Evolutionary conservation across 768 basidiomycete genomes (phyloP), one percentile per base, ranked within the genome.

Genomic region (Psilocybe sp.): DNA sequence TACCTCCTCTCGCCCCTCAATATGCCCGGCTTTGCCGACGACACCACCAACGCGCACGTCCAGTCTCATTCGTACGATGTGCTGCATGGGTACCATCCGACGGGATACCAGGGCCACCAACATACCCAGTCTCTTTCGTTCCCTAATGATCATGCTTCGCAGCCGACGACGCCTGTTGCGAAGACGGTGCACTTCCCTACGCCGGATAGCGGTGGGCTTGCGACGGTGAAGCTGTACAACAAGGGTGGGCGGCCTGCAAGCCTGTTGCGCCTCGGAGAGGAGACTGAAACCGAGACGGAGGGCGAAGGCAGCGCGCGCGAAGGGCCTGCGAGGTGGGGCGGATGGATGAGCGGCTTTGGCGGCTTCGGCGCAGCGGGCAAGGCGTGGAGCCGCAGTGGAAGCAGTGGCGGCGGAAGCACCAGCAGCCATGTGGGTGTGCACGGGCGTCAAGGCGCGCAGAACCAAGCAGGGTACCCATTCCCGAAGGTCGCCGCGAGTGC

Each of bases 141-240:
- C 23, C 23, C 23, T 3, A 7, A 28, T 7, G 23, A 3, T 3
- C 23, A 28, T 7, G 23, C 23, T 7, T 28, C 23, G 23, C 23
- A 28, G 23, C 23, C 23, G 7, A 28, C 23, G 48, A 57, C 38
- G 37, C 40, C 50, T 55, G 63, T 72, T 77, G 71, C 47, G 11
- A 96, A 96, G 72, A 87, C 83, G 45, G 95, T 98, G 0, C 94
- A 95, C 63, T 98, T 98, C 59, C 88, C 92, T 11, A 75, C 81
- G 0, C 75, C 79, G 43, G 73, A 80, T 51, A 77, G 79, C 39
- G 75, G 77, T n/a, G 79, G 70, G 0, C 72, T 89, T 18, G 81
- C 80, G 28, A 81, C 78, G 1, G 76, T 90, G 38, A 71, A 79
- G 13, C 52, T 89, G 7, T 90, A 80, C 69, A 79, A 64, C 59